Evolutionary conservation across 1,139 yeast genomes (phyloP), one percentile per base, ranked within the genome.

Genomic region (Taphrina wiesneri): DNA sequence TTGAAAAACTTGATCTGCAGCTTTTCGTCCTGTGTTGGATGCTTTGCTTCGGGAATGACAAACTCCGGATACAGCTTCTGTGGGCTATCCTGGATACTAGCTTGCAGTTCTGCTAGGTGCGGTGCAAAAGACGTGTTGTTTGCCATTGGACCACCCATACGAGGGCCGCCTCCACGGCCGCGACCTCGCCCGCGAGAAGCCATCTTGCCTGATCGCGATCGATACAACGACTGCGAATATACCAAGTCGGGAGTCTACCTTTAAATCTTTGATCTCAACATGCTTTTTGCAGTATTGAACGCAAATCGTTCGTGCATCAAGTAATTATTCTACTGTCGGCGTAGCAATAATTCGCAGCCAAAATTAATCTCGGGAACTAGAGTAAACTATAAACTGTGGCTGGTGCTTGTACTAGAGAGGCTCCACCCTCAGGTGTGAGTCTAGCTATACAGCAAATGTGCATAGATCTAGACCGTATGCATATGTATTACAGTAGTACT

Each of bases 61-160:
- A 60, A 36, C 13, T 49, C 57, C 25, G 64, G 64, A n/a, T 49
- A 60, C 15, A 52, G 52, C 51, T 46, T 43, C 36, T 59, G 63
- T 19, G 64, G 64, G 43, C 47, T 39, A 30, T 54, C 28, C n/a
- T 52, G 49, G 21, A 59, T 51, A 45, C 56, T 52, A 2, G 43
- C 56, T 19, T 52, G 56, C 36, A 47, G 47, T 19, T 59, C 63
- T 28, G 45, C 45, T 6, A 59, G 36, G 11, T 59, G 54, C 25
- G 56, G 47, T n/a, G 41, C 47, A 36, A 51, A 49, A 3, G 63
- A 51, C 25, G 23, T 36, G 30, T 59, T 59, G 32, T 59, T 59
- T 7, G 63, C 63, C 63, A 59, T 59, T 1, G 63, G 63, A 9
- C 63, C 63, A 39, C 63, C 63, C 63, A 59, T 59, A 39, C 63